Evolutionary conservation across 257 asterid genomes (phyloP), one percentile per base, ranked within the genome.

Genomic region (Solanum boliviense): DNA sequence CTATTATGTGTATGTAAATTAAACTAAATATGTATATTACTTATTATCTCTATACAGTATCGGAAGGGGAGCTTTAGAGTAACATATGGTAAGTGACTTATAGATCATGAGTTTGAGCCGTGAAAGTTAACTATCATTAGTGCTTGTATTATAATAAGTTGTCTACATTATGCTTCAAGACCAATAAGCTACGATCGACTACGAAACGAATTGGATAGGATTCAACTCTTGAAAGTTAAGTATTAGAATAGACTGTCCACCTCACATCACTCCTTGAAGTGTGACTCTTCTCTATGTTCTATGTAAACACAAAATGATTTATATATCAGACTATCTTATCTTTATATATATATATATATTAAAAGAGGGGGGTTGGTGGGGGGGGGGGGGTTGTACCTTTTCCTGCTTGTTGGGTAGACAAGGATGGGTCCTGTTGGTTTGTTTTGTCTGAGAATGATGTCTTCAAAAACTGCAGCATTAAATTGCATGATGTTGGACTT

Each of bases 351-450:
- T 39, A 39, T 44, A 46, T 46, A 15, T 15, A 48, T 48, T 15
- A 48, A 67, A 13, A 9, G 10, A 2, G 4, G 3, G 78, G 29
- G 29, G 29, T 8, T 18, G 8, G 74, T 20, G 23, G 4, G 6
- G 2, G 76, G 27, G 27, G 4, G 27, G 31, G 52, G 44, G 1
- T 3, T 11, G 21, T 93, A 95, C 98, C 74, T 92, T 39, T 84
- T 89, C 76, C 90, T 86, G 89, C 87, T 78, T 27, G 94, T 89
- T 34, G 98, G 98, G 91, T 94, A 95, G 95, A 95, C 92, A 90
- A 91, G 94, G 84, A 93, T 89, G 91, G 94, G 96, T 73, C 98
- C 95, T 1, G 81, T 70, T 78, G 92, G 85, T 52, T 89, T 90
- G 82, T 92, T 92, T 73, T 91, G 93, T 84, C 56, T 90, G 16